Base-by-base conservation (phyloP, 257 asterid genomes). In the Fraxinus cuspidata region DNA sequence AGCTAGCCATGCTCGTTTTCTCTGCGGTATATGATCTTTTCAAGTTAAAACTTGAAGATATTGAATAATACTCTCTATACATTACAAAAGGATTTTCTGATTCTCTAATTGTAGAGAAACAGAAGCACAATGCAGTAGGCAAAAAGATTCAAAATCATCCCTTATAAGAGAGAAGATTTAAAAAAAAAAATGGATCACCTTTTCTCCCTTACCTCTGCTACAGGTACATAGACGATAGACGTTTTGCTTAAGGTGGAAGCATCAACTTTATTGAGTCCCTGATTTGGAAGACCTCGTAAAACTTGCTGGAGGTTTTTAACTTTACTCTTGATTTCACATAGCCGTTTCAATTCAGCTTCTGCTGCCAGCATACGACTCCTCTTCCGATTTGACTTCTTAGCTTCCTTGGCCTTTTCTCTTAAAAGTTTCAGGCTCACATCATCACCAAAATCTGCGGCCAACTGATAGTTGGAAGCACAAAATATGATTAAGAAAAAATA, bases 131-230 rank as follows among this genome's bases (percentile, higher is more conserved):
- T 13, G 4, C 19, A 63, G 42, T 2, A 76, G 31, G n/a, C 25
- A 72, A 64, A 51, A 58, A 8, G 72, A 47, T 5, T 28, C 65
- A 73, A 72, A 68, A 73, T 73, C 82, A 76, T 32, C 76, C 72
- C 38, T 68, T 71, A 38, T 9, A 37, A 15, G 27, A 29, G 64
- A 31, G 23, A 67, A 34, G 77, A 65, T 38, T 38, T 11, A 19
- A 11, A 0, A 3, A 34, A 40, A 64, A 32, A 74, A 69, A 28
- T 38, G 44, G 31, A 29, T 87, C 90, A 91, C 87, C 85, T 79
- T 72, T 88, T 91, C 84, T 91, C 99, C 86, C 78, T 90, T 31
- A 94, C 83, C 85, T 90, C 89, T 74, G 98, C 97, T 70, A 92
- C 81, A 31, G 99, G 99, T 78, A 94, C 91, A 60, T 81, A 90